These are phyloP conservation scores for Gaertneriomyces sp. DNA, from an alignment of 192 early-diverging fungal genomes.

Conservation along the genomic window DNA sequence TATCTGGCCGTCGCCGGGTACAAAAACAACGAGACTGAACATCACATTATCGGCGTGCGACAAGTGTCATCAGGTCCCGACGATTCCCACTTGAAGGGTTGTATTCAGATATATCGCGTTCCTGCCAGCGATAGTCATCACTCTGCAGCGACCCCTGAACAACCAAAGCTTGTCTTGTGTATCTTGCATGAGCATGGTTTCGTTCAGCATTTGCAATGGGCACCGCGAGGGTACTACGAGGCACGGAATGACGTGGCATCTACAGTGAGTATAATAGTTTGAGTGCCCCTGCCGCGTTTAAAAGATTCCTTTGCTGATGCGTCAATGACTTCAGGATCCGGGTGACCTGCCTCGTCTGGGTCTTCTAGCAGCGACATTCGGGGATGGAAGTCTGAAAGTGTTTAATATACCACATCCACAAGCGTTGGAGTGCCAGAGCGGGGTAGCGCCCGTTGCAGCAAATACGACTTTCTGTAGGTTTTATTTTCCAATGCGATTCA, in stretches of 20 bases:
- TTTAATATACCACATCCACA: constrained; percentile 38
- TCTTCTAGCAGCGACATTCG: constrained; percentile 41
- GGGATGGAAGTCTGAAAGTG: constrained; percentile 37
- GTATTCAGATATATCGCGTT: constrained; percentile 38
- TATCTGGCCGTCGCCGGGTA: constrained; percentile 44
- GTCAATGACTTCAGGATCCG: background rate
- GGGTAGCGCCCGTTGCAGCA: too few relatives aligned
- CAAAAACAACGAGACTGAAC: constrained; percentile 23
- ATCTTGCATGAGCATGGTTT: constrained; percentile 35
- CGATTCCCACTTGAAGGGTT: constrained; percentile 23
- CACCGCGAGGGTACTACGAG: constrained; percentile 25
- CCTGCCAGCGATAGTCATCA: too few relatives aligned
- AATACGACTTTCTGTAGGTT: too few relatives aligned
- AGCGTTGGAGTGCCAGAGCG: constrained; percentile 1
- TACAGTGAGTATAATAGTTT: background rate
- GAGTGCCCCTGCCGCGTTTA: background rate
- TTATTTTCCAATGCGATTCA: too few relatives aligned
- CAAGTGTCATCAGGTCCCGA: constrained; percentile 2
- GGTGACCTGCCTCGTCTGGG: constrained; percentile 32
- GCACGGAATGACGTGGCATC: background rate
- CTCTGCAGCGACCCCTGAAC: background rate
- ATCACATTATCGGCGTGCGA: constrained; percentile 31
- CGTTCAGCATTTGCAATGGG: constrained; percentile 40
- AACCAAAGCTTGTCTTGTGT: constrained; percentile 28
- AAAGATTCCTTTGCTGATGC: background rate